Base-by-base conservation (phyloP, 257 asterid species). In the Schizonepeta tenuifolia region DNA sequence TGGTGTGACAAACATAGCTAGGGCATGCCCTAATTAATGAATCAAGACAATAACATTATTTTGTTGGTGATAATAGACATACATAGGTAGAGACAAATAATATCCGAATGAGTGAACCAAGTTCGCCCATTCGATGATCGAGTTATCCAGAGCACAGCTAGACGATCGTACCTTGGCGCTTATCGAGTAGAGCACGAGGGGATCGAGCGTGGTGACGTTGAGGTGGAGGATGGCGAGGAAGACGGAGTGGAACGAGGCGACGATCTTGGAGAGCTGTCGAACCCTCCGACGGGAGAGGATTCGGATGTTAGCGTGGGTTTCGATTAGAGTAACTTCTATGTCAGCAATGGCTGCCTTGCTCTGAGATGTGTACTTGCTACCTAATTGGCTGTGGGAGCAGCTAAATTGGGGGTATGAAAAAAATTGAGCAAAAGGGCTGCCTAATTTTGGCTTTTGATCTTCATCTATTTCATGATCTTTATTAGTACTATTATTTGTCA, bases 221-320 rank as follows among this genome's bases (percentile, higher is more conserved):
- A 95, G 97, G 82, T 95, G 99, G 50, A 95, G 98, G 24, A 92
- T 80, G 55, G 86, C 74, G 67, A 95, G 93, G 40, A 69, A 74
- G 60, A 92, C 44, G 3, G 96, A 76, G 6, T 92, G 96, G 35
- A 95, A 87, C 0, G 90, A 85, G 18, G 86, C 89, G 36, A 92
- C 96, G 68, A 95, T 72, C 80, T 77, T 88, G 0, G 98, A 95
- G 28, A 90, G 90, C 74, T 90, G 99, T 26, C 92, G 82, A 22
- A 86, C 60, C 54, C 96, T 67, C 53, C 85, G 83, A n/a, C 82
- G 73, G 0, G 95, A 91, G 10, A 90, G 85, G 60, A 95, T 83
- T 14, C 98, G 80, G n/a, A 95, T 75, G 81, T 86, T 95, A 17
- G 98, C 98, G 78, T 95, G 99, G 0, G 98, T 89, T 79, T 95